phyloP scores from a whole-genome alignment of 176 grass and related monocot genomes.

The Cymbopogon citratus region DNA sequence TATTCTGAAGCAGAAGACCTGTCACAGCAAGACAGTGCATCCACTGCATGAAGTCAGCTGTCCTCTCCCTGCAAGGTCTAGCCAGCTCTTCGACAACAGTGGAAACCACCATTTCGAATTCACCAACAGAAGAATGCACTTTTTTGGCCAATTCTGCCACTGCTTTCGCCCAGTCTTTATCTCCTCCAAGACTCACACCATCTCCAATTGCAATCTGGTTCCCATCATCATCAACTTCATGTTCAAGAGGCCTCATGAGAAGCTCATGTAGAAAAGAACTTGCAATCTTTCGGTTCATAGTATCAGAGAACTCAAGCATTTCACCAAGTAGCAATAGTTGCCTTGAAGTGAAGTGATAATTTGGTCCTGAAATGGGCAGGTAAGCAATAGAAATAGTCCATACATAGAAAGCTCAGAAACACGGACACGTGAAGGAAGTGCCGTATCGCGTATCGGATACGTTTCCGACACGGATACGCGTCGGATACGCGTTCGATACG shows the following conservation, averaged over 20 bases:
- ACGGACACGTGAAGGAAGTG: too few species aligned
- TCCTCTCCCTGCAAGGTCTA: conserved; percentile 81
- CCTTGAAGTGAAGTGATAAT: conserved; percentile 66
- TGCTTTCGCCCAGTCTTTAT: conserved; percentile 74
- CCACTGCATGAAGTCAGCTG: conserved; percentile 77
- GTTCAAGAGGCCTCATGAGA: conserved; percentile 64
- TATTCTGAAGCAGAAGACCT: conserved; percentile 86
- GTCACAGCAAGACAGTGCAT: conserved; percentile 82
- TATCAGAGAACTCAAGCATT: conserved; percentile 95
- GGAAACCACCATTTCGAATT: conserved; percentile 74
- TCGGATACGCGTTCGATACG: too few species aligned
- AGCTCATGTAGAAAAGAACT: conserved; percentile 73
- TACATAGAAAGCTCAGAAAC: not conserved
- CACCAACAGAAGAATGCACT: conserved; percentile 70
- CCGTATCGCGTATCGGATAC: too few species aligned
- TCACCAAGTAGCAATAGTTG: conserved; percentile 83
- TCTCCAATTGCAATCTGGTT: conserved; percentile 79
- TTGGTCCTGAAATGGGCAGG: conserved; percentile 55
- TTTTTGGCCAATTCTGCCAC: conserved; percentile 70
- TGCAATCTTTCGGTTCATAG: conserved; percentile 63
- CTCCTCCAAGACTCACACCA: conserved; percentile 84
- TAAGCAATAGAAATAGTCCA: conserved; percentile 6
- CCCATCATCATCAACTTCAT: conserved; percentile 70
- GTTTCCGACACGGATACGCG: too few species aligned
- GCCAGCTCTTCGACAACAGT: conserved; percentile 55